Evolutionary conservation across 768 basidiomycete genomes (phyloP).

Genomic region (Boletus rubroflammeus): DNA sequence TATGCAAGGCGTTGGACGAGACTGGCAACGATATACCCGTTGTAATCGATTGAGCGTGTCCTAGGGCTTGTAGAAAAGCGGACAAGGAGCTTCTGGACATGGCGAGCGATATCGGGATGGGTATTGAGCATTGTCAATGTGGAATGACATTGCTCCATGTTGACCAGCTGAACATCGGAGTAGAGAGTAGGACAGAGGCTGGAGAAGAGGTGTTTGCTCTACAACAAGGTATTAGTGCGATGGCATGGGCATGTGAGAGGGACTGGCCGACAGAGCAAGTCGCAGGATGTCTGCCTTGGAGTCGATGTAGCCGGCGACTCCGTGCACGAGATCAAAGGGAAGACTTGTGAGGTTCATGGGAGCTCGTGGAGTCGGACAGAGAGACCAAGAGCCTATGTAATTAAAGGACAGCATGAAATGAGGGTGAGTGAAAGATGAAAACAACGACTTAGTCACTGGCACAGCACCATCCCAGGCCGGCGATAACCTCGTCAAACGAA

Average conservation of each 20-base stretch:
- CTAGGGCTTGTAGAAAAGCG: conserved; percentile 35
- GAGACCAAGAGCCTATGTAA: not conserved
- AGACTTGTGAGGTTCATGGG: conserved; percentile 22
- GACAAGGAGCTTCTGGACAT: conserved; percentile 58
- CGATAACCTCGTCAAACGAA: no score
- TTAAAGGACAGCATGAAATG: not conserved
- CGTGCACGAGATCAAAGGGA: conserved; percentile 65
- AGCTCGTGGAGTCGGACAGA: not conserved
- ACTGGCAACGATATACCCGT: conserved; percentile 40
- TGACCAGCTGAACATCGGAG: conserved; percentile 49
- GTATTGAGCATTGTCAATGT: conserved; percentile 64
- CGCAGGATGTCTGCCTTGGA: conserved; percentile 53
- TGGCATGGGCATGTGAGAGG: not conserved
- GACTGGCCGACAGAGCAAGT: conserved; percentile 57
- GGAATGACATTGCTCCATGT: conserved; percentile 53
- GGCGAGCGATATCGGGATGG: conserved; percentile 58
- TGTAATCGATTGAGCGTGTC: conserved; percentile 3
- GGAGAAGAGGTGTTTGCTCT: conserved; percentile 56
- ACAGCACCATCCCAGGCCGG: no score
- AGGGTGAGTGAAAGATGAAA: not conserved
- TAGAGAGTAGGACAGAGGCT: conserved; percentile 60
- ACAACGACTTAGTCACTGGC: no score
- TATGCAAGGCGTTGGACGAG: conserved; percentile 50
- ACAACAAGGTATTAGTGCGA: conserved; percentile 2
- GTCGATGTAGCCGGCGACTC: conserved; percentile 55